Evolutionary conservation across 202 grass and related monocot genomes (phyloP).

Genomic region (Bolboschoenoplectus hybrid): DNA sequence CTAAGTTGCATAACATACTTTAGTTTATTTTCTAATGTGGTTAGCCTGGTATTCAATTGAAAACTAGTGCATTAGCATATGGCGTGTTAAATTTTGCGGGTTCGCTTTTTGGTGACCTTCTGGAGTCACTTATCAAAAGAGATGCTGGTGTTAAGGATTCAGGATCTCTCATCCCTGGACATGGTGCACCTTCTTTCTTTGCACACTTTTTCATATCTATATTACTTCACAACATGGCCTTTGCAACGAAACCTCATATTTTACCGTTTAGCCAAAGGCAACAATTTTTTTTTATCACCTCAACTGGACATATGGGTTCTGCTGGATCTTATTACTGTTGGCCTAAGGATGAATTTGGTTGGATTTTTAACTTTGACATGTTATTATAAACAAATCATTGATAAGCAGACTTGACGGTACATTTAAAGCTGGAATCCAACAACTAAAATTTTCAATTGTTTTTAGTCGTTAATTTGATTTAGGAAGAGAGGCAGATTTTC

Average conservation of each 20-base stretch:
- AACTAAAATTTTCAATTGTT: conserved; percentile 7
- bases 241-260: not conserved
- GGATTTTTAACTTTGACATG: not conserved
- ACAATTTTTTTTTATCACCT: not conserved
- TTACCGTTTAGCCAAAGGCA: conserved; percentile 11
- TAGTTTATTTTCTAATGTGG: conserved; percentile 17
- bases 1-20: conserved; percentile 27
- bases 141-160: conserved; percentile 97
- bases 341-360: conserved; percentile 6
- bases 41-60: conserved; percentile 45
- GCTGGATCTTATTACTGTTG: not conserved
- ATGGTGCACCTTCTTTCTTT: conserved; percentile 56
- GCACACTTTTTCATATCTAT: not conserved
- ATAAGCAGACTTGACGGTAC: not conserved
- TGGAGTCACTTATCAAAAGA: conserved; percentile 93
- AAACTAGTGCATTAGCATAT: conserved; percentile 73
- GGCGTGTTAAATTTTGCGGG: conserved; percentile 85
- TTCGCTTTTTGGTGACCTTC: conserved; percentile 90
- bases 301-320: not conserved
- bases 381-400: not conserved
- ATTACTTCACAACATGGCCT: not conserved
- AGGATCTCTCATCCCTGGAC: conserved; percentile 92
- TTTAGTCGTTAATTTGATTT: not conserved
- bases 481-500: not conserved
- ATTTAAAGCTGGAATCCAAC: not conserved